Conservation (phyloP, 2,329 filamentous ascomycete genomes). For the Trichoderma brevicompactum region DNA sequence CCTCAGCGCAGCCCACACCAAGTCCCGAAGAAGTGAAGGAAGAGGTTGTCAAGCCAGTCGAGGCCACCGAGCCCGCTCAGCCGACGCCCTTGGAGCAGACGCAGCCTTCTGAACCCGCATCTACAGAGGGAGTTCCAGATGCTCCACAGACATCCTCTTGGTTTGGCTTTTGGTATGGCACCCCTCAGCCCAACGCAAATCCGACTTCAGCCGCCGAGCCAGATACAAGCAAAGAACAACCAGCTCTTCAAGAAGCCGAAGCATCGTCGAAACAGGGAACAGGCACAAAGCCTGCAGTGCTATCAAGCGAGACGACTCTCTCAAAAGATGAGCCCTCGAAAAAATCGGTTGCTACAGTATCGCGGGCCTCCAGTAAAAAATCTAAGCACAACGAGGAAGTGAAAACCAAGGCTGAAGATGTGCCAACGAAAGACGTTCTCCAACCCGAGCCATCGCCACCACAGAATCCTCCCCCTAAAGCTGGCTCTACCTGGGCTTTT, state of each 20-base stretch:
- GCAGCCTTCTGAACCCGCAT: constrained; percentile 30
- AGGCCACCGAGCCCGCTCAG: constrained; percentile 24
- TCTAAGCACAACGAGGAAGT: constrained; percentile 26
- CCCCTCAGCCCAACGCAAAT: constrained; percentile 31
- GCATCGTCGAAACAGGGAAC: not conserved
- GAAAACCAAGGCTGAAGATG: constrained; percentile 45
- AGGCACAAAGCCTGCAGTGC: not conserved
- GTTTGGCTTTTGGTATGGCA: constrained; percentile 48
- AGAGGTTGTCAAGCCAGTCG: not conserved
- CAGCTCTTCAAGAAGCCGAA: not conserved
- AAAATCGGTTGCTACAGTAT: not conserved
- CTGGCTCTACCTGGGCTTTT: constrained; percentile 77
- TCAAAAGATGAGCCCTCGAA: constrained; percentile 22
- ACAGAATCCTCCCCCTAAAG: constrained; percentile 47
- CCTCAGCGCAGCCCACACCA: constrained; percentile 22
- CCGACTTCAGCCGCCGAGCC: not conserved
- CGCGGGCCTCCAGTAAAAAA: not conserved
- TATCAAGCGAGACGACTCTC: constrained; percentile 2
- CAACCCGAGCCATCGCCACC: constrained; percentile 36
- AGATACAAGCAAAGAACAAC: constrained; percentile 12
- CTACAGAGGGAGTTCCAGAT: constrained; percentile 30
- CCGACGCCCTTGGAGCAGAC: constrained; percentile 33
- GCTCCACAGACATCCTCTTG: constrained; percentile 41
- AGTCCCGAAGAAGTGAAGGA: constrained; percentile 18
- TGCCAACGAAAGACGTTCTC: constrained; percentile 51